phyloP scores from a whole-genome alignment of 257 asterid species.

The Solanum okadae region DNA sequence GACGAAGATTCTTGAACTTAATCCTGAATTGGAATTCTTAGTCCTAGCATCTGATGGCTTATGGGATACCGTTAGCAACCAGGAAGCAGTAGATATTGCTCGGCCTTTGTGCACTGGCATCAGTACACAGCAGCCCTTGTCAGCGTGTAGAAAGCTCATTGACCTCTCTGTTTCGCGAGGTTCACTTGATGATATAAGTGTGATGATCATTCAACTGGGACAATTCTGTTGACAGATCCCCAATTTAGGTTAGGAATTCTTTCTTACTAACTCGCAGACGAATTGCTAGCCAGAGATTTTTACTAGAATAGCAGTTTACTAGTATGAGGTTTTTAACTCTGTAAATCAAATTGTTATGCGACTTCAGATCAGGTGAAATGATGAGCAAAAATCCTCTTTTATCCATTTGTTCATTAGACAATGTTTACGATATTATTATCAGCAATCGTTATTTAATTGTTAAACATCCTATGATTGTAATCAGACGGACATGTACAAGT shows the following conservation, averaged over 20 bases:
- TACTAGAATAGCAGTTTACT: background rate
- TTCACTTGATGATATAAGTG: conserved; percentile 65
- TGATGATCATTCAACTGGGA: conserved; percentile 47
- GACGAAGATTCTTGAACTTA: conserved; percentile 34
- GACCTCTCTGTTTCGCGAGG: conserved; percentile 72
- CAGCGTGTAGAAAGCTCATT: conserved; percentile 63
- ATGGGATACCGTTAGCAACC: conserved; percentile 90
- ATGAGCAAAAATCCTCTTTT: background rate
- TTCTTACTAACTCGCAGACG: background rate
- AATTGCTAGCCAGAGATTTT: background rate
- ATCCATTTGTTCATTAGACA: background rate
- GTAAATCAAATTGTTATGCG: background rate
- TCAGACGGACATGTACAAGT: background rate
- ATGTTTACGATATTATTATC: background rate
- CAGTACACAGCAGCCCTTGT: conserved; percentile 28
- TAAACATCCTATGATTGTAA: background rate
- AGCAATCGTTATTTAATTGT: background rate
- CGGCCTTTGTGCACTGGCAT: conserved; percentile 30
- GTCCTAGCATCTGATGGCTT: conserved; percentile 90
- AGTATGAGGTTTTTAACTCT: background rate
- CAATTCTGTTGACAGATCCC: background rate
- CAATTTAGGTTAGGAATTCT: background rate
- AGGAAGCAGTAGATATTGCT: conserved; percentile 67
- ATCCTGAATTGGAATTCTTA: conserved; percentile 62
- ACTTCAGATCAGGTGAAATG: background rate